Base-by-base conservation (phyloP, 176 grass and related monocot species). In the Triticum dicoccoides region DNA sequence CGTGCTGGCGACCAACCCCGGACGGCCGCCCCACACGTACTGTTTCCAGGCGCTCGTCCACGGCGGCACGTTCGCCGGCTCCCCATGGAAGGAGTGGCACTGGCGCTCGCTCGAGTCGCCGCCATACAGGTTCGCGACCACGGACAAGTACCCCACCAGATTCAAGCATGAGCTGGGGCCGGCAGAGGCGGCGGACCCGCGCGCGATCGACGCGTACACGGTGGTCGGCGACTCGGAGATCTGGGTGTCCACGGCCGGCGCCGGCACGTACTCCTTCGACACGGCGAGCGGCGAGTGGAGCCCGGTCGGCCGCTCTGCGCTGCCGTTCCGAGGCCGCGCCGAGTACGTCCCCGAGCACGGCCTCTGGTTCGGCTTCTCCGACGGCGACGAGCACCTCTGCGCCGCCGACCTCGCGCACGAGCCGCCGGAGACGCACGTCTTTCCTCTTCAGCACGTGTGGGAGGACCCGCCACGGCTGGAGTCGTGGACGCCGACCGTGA, bases 321-420 rank as follows among this genome's bases (percentile, higher is more conserved):
- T 83, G 23, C 69, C 51, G 33, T 61, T 83, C n/a, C 4, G 4
- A 6, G 72, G 59, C 25, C 69, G 10, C 25, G 56, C 61, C 38
- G 35, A 84, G 24, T 65, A 84, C 70, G 38, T 61, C 25, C 59
- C 73, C 0, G 61, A 85, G 73, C 15, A 27, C 41, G 29, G 20
- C 1, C 71, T 76, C 82, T 76, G 82, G 71, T 84, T 84, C 20
- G 61, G 59, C 10, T 65, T 84, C 82, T 17, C 70, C 0, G 15
- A 29, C 1, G 5, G 38, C 2, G 35, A 65, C 62, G 62, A 41
- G 21, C 5, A 20, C 3, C 42, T 52, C 23, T 11, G 41, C 61
- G 38, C 72, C 11, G 23, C 27, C 4, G 11, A 84, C 71, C 71
- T 84, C 45, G 9, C 23, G 24, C 27, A 17, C 3, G 61, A 17